A percentile compares a stretch with the other conserved stretches of the same genome.
Conservation (phyloP, 306 rosid species). For the Hippophae rhamnoides region DNA sequence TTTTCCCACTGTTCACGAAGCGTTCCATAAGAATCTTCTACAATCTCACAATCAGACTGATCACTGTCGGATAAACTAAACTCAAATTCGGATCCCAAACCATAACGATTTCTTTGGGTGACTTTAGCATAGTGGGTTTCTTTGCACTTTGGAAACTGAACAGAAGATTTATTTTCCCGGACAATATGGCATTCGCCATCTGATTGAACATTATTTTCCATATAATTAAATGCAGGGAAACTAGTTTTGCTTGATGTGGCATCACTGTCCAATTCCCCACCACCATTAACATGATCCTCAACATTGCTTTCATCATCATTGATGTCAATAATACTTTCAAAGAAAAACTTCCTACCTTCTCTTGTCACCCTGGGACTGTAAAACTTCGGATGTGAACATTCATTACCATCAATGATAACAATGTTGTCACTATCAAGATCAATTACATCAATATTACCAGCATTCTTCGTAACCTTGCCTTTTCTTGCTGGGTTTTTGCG, state of each 20-base stretch:
- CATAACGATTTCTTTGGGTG: slow-evolving; percentile 39
- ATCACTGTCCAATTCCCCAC: slow-evolving; percentile 73
- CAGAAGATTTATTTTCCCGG: slow-evolving; percentile 28
- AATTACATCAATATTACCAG: slow-evolving; percentile 38
- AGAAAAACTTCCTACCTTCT: slow-evolving; percentile 26
- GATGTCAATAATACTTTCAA: slow-evolving; percentile 44
- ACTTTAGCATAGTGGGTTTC: slow-evolving; percentile 26
- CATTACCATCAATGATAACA: slow-evolving; percentile 37
- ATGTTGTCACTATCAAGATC: slow-evolving; percentile 65
- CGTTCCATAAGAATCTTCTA: slow-evolving; percentile 37
- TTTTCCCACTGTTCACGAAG: slow-evolving; percentile 66
- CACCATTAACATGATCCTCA: slow-evolving; percentile 29
- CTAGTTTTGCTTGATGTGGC: slow-evolving; percentile 52
- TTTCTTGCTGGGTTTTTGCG: slow-evolving; percentile 30
- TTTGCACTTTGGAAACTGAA: slow-evolving; percentile 29
- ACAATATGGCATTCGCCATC: slow-evolving; percentile 34
- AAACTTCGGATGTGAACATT: slow-evolving; percentile 21
- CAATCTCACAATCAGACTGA: slow-evolving; percentile 70
- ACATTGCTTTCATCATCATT: slow-evolving; percentile 36
- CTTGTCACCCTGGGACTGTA: slow-evolving; percentile 28
- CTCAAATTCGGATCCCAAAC: slow-evolving; percentile 27
- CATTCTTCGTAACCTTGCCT: slow-evolving; percentile 26
- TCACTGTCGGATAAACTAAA: slow-evolving; percentile 51
- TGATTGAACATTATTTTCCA: slow-evolving; percentile 17
- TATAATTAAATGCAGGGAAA: slow-evolving; percentile 23